Evolutionary conservation across 495 filamentous ascomycete genomes (phyloP).

Genomic region (Neohortaea acidophila): DNA sequence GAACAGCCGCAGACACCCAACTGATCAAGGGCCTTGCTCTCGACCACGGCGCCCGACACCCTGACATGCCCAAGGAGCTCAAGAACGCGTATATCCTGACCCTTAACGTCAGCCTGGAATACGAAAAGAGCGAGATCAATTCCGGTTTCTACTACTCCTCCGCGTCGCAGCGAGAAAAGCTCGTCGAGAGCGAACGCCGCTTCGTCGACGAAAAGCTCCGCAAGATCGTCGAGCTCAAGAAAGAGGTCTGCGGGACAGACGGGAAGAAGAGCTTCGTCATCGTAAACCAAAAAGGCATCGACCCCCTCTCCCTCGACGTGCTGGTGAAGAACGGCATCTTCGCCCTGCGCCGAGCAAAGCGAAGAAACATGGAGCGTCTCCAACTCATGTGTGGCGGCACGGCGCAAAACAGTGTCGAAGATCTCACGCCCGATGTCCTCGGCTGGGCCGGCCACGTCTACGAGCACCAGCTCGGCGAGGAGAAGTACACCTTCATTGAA

Average conservation of each 20-base stretch:
- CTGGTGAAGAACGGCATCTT: slow-evolving; percentile 95
- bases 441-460: slow-evolving; percentile 96
- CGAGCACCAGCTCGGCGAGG: slow-evolving; percentile 93
- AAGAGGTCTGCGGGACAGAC: slow-evolving; percentile 89
- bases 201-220: slow-evolving; percentile 94
- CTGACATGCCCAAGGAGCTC: slow-evolving; percentile 93
- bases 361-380: slow-evolving; percentile 95
- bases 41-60: slow-evolving; percentile 91
- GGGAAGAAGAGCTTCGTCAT: slow-evolving; percentile 92
- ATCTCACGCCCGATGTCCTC: slow-evolving; percentile 72
- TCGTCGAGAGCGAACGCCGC: slow-evolving; percentile 89
- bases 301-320: slow-evolving; percentile 87
- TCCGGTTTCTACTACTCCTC: slow-evolving; percentile 97
- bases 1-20: slow-evolving; percentile 86
- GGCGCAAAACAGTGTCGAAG: slow-evolving; percentile 91
- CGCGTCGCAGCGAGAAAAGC: slow-evolving; percentile 88
- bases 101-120: slow-evolving; percentile 92
- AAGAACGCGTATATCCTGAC: slow-evolving; percentile 93
- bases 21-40: slow-evolving; percentile 84
- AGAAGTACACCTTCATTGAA: slow-evolving; percentile 97
- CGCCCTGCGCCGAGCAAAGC: slow-evolving; percentile 83
- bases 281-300: slow-evolving; percentile 99
- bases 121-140: slow-evolving; percentile 99
- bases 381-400: slow-evolving; percentile 85
- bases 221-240: slow-evolving; percentile 97